Evolutionary conservation across 1,284 basidiomycete species (phyloP), one percentile per base, ranked within the genome.

Genomic region (Microbotryomycetes sp.): DNA sequence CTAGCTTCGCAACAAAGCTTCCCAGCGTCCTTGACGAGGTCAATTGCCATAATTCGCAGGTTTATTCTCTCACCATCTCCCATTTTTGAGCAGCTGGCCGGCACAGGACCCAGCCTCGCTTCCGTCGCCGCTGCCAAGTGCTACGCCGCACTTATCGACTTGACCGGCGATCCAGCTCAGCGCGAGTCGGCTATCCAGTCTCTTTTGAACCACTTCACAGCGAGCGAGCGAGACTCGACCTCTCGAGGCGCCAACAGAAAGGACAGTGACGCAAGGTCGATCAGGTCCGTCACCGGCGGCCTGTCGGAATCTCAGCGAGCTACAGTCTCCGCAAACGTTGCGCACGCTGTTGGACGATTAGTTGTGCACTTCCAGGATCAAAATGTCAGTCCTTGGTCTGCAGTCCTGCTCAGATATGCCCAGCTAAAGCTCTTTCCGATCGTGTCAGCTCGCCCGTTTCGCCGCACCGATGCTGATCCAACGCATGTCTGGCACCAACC

Each of bases 401-500:
- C 35, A 11, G 35, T 18, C 35, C 11, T n/a, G n/a, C n/a, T n/a
- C n/a, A n/a, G n/a, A n/a, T n/a, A n/a, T n/a, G n/a, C n/a, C n/a
- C n/a, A n/a, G n/a, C n/a, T n/a, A n/a, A n/a, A n/a, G n/a, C n/a
- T 41, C 35, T 41, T 41, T 41, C 35, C 35, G 35, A 41, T 24
- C 23, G 5, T 47, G 6, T 57, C n/a, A 89, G 85, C 88, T 91
- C 23, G 90, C 87, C 2, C 83, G 86, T 47, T 79, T 93, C 21
- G 91, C 88, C 4, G 84, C 91, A 11, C 93, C 92, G 2, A 93
- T 97, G 88, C 79, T 97, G 5, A 78, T 97, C 26, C 94, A 97
- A 77, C 82, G 91, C 26, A 79, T 96, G 27, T 84, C 87, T 26
- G 85, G 85, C 13, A 87, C 89, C 5, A 89, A 94, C 70, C 84